Conservation (phyloP, 176 grass and related monocot species). For the barley (Hordeum vulgare) region DNA sequence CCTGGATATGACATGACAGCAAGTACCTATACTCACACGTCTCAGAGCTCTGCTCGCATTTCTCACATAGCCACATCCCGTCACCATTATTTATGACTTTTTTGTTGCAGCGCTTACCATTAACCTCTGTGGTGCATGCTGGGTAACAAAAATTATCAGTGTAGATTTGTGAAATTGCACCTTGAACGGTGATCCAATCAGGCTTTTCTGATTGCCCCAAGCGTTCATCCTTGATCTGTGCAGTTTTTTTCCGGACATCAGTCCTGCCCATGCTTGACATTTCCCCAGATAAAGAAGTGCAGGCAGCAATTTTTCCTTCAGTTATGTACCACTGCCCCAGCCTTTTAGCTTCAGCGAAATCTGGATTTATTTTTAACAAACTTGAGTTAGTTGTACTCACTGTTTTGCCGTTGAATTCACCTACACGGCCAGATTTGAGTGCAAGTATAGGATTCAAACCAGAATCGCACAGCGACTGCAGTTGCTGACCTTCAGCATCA, state of each 20-base stretch:
- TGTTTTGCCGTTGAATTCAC: constrained; percentile 54
- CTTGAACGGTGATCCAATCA: constrained; percentile 65
- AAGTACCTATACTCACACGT: constrained; percentile 76
- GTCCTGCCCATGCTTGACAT: constrained; percentile 27
- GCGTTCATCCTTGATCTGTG: constrained; percentile 79
- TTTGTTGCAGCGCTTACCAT: constrained; percentile 57
- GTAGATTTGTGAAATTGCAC: constrained; percentile 37
- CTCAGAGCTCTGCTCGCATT: constrained; percentile 39
- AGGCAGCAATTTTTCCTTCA: constrained; percentile 55
- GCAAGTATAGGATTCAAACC: constrained; percentile 68
- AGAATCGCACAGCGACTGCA: constrained; percentile 61
- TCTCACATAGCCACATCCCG: constrained; percentile 71
- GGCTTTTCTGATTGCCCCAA: constrained; percentile 61
- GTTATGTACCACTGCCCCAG: constrained; percentile 67
- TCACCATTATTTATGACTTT: constrained; percentile 90
- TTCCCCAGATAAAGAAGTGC: constrained; percentile 64
- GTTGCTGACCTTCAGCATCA: constrained; percentile 53
- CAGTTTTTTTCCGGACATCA: constrained; percentile 50
- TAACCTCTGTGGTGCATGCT: constrained; percentile 35
- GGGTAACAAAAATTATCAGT: constrained; percentile 70
- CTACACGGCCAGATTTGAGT: constrained; percentile 51
- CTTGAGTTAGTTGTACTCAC: constrained; percentile 29
- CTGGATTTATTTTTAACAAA: constrained; percentile 64
- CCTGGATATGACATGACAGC: constrained; percentile 60
- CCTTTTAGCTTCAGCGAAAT: constrained; percentile 51